Conservation (phyloP, 768 basidiomycete genomes). For the Pleurotus salmoneostramineus region DNA sequence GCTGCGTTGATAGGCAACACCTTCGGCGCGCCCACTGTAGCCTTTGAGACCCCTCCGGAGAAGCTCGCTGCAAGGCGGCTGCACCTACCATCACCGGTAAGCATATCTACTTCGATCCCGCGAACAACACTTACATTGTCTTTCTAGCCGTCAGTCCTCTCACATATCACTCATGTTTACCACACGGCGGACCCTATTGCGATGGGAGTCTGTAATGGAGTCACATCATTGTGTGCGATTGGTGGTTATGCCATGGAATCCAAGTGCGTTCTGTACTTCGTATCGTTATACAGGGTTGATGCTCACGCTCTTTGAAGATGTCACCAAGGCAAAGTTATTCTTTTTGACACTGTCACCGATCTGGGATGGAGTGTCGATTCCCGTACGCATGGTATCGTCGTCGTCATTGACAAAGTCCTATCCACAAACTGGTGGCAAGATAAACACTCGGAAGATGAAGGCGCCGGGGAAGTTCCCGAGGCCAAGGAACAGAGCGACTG, state of each 20-base stretch:
- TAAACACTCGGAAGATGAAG: slow-evolving; percentile 10
- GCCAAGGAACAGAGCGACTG: slow-evolving; percentile 59
- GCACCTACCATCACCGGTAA: slow-evolving; percentile 83
- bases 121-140: background rate
- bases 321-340: slow-evolving; percentile 78
- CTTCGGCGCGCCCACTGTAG: slow-evolving; percentile 89
- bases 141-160: slow-evolving; percentile 52
- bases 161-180: slow-evolving; percentile 84
- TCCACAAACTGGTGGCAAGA: slow-evolving; percentile 32
- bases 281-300: background rate
- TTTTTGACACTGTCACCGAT: slow-evolving; percentile 84
- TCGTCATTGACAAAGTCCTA: slow-evolving; percentile 54
- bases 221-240: slow-evolving; percentile 45
- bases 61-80: slow-evolving; percentile 67
- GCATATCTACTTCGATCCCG: slow-evolving; percentile 14
- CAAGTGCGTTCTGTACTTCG: slow-evolving; percentile 26
- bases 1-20: slow-evolving; percentile 83
- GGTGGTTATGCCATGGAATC: slow-evolving; percentile 84
- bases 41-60: slow-evolving; percentile 85
- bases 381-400: slow-evolving; percentile 66
- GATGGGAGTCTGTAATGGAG: slow-evolving; percentile 78
- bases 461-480: slow-evolving; percentile 36
- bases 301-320: slow-evolving; percentile 43
- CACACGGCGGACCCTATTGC: slow-evolving; percentile 95
- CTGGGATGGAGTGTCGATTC: slow-evolving; percentile 77